Percentiles rank a stretch among this genome's conserved stretches.
These are phyloP conservation scores for Periconia sp. DNA, from an alignment of 2,329 filamentous ascomycete species.

Conservation along the genomic window DNA sequence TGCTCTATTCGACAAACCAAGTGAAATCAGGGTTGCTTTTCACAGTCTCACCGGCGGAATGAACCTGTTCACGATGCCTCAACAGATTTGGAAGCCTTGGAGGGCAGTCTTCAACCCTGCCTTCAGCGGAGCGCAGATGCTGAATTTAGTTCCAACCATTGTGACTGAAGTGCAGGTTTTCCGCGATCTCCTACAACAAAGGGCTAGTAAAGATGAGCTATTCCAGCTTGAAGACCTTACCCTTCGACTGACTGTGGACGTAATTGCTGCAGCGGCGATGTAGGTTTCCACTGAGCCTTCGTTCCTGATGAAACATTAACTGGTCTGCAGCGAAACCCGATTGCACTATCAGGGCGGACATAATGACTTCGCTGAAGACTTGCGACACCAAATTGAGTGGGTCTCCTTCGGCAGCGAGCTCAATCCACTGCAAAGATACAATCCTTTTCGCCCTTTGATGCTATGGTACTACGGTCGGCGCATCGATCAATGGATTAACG, in stretches of 20 bases:
- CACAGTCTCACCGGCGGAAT: constrained; percentile 30
- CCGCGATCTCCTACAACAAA: constrained; percentile 3
- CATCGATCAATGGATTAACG: constrained; percentile 14
- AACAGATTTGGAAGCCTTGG: constrained; percentile 30
- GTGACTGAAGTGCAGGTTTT: constrained; percentile 12
- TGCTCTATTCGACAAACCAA: too few species aligned
- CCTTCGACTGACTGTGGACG: constrained; percentile 9
- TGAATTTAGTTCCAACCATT: constrained; percentile 25
- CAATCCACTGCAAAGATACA: constrained; percentile 13
- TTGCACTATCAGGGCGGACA: too few species aligned
- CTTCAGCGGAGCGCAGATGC: constrained; percentile 48
- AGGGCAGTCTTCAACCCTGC: constrained; percentile 20
- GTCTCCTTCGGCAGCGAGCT: constrained; percentile 7
- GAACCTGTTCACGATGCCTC: constrained; percentile 16
- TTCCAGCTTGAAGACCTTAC: constrained; percentile 14
- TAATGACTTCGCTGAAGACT: too few species aligned
- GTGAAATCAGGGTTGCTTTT: too few species aligned
- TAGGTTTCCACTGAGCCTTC: too few species aligned
- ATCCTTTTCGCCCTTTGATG: constrained; percentile 6
- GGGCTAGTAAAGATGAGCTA: constrained; percentile 2
- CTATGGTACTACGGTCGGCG: constrained; percentile 15
- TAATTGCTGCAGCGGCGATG: too few species aligned
- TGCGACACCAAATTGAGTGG: too few species aligned
- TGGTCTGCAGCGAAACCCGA: too few species aligned
- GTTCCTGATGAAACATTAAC: too few species aligned